Evolutionary conservation across 768 basidiomycete genomes (phyloP).

Genomic region (Candolleomyces efflorescens): DNA sequence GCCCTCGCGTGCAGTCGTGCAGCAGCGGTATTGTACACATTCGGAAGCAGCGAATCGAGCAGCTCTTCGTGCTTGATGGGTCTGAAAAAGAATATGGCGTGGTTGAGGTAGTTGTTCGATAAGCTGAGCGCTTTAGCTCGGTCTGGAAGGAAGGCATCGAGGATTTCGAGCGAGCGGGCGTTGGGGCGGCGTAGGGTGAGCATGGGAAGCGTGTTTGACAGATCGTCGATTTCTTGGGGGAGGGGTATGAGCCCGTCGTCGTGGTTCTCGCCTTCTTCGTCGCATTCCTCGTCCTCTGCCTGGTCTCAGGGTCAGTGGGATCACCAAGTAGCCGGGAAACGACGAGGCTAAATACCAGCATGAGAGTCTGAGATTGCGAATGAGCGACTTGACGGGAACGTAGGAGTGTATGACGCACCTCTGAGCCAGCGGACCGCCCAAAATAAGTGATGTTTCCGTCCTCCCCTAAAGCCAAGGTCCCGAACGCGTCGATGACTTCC

Average conservation of each 20-base stretch:
- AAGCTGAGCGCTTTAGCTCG: conserved; percentile 37
- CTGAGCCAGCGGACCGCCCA: conserved; percentile 61
- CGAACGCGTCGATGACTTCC: conserved; percentile 51
- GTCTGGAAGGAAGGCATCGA: conserved; percentile 41
- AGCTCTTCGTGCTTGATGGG: conserved; percentile 48
- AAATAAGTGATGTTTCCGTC: conserved; percentile 62
- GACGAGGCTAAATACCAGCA: conserved; percentile 26
- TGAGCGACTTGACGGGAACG: neutral
- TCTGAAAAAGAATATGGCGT: conserved; percentile 47
- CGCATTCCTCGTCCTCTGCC: conserved; percentile 20
- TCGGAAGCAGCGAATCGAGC: conserved; percentile 32
- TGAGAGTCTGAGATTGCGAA: conserved; percentile 30
- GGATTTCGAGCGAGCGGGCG: conserved; percentile 22
- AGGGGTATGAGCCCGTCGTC: conserved; percentile 9
- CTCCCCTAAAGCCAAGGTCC: conserved; percentile 57
- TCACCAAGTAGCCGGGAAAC: neutral
- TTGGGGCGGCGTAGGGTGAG: conserved; percentile 28
- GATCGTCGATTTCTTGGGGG: conserved; percentile 29
- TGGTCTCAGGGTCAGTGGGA: conserved; percentile 29
- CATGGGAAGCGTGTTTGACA: conserved; percentile 40
- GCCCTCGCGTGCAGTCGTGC: conserved; percentile 11
- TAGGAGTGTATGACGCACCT: conserved; percentile 28
- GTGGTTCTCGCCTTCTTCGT: neutral
- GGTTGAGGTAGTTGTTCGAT: conserved; percentile 39
- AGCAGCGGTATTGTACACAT: conserved; percentile 30